Evolutionary conservation across 805 yeast species (phyloP).

Genomic region (Osmozyma mogii): DNA sequence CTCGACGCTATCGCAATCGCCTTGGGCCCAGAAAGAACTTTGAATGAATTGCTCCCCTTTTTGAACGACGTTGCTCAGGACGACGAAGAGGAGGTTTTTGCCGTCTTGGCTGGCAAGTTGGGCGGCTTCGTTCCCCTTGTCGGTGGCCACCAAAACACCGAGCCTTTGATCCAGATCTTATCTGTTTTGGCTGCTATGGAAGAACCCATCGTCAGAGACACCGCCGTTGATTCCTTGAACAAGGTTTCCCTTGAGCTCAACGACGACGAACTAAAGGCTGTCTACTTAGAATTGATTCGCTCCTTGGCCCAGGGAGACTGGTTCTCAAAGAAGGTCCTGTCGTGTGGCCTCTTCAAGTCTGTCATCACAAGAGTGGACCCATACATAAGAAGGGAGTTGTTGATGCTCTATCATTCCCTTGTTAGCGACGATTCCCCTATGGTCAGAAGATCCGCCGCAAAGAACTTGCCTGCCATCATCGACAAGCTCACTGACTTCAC

Average conservation of each 20-base stretch:
- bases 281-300: slow-evolving; percentile 69
- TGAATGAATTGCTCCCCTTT: slow-evolving; percentile 84
- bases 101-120: slow-evolving; percentile 85
- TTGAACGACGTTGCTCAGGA: slow-evolving; percentile 85
- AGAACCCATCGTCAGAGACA: slow-evolving; percentile 93
- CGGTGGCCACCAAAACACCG: slow-evolving; percentile 67
- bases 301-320: slow-evolving; percentile 82
- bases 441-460: slow-evolving; percentile 95
- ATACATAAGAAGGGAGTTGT: slow-evolving; percentile 49
- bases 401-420: slow-evolving; percentile 60
- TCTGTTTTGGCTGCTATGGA: slow-evolving; percentile 86
- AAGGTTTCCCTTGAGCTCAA: slow-evolving; percentile 57
- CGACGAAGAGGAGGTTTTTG: slow-evolving; percentile 96
- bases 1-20: slow-evolving; percentile 93
- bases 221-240: slow-evolving; percentile 82
- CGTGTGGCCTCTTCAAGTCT: slow-evolving; percentile 78
- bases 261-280: slow-evolving; percentile 52
- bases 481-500: slow-evolving; percentile 42
- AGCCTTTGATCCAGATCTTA: slow-evolving; percentile 49
- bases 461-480: slow-evolving; percentile 68
- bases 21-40: slow-evolving; percentile 86
- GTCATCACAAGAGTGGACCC: slow-evolving; percentile 54
- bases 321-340: slow-evolving; percentile 89
- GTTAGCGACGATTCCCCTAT: slow-evolving; percentile 91
- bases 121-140: slow-evolving; percentile 82